Evolutionary conservation across 2,329 filamentous ascomycete species (phyloP), one percentile per base, ranked within the genome.

Genomic region (Alternaria ventricosa): DNA sequence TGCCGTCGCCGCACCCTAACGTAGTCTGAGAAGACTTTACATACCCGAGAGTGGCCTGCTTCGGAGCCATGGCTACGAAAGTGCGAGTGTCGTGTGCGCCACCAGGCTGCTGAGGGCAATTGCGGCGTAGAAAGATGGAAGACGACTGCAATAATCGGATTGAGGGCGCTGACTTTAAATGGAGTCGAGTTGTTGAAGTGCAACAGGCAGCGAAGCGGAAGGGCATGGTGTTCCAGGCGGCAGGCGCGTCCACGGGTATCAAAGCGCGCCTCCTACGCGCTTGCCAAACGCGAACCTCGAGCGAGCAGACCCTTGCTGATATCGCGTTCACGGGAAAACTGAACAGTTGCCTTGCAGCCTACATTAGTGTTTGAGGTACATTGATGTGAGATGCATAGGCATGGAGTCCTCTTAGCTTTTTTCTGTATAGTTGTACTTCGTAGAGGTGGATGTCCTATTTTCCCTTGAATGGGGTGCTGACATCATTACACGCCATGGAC

Each of bases 21-120:
- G 90, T 93, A 77, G 86, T 88, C 84, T 95, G 92, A 68, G 86
- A 85, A 74, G 89, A 83, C 81, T 88, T 90, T 67, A 95, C 93
- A 83, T 96, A 97, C 94, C 92, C 92, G 80, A 97, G 83, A 65
- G 92, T 97, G 74, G 92, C 89, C 83, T 97, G 93, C 79, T 92
- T 94, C 20, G 83, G 82, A 54, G 83, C 71, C 84, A 85, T 85
- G 45, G 55, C 66, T 71, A 64, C 64, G n/a, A 64, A 46, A 61
- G 49, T 63, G 53, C 60, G 55, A 43, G 56, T 55, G 44, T 64
- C 22, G 50, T 55, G 55, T 58, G 64, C 63, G 57, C 55, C 63
- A 28, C 55, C 61, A 55, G 43, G 45, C 51, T 57, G 55, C 46
- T 44, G 59, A 49, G 23, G 36, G 59, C 36, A 65, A 50, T 57